Evolutionary conservation across 495 filamentous ascomycete species (phyloP).

Genomic region (Neurospora sp.): DNA sequence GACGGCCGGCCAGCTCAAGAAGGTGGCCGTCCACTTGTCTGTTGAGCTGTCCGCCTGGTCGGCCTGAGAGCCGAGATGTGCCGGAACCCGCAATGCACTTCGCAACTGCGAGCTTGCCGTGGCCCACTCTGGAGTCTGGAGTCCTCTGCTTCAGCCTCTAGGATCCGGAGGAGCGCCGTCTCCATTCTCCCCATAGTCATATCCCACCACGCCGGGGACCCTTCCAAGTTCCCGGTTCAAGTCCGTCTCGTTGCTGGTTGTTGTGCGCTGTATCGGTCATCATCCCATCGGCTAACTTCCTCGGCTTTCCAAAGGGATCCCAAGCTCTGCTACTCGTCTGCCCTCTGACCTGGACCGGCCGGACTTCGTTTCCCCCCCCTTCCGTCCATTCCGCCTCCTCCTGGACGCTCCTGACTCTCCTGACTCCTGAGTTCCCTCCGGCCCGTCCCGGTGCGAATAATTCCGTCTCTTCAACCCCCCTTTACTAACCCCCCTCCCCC

Average conservation of each 20-base stretch:
- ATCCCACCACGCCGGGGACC: not conserved
- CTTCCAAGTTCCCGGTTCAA: not conserved
- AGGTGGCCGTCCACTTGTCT: not conserved
- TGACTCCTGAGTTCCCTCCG: not conserved
- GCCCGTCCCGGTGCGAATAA: slow-evolving; percentile 16
- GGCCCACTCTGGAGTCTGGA: not conserved
- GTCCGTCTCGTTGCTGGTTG: not conserved
- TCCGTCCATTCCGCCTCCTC: not conserved
- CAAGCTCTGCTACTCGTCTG: not conserved
- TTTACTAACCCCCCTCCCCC: slow-evolving; percentile 7
- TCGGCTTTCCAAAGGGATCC: slow-evolving; percentile 1
- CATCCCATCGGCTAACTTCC: slow-evolving; percentile 1
- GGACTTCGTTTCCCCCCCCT: not conserved
- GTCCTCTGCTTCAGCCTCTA: not conserved
- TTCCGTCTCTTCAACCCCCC: slow-evolving; percentile 4
- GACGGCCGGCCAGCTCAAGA: not conserved
- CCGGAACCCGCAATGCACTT: not conserved
- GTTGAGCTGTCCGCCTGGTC: not conserved
- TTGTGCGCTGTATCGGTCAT: not conserved
- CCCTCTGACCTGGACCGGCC: not conserved
- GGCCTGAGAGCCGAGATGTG: not conserved
- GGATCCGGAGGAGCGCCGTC: not conserved
- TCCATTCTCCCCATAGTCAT: not conserved
- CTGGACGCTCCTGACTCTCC: not conserved
- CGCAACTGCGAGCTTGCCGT: not conserved